A percentile compares a stretch with the other conserved stretches of the same genome.
phyloP scores from a whole-genome alignment of 2,329 filamentous ascomycete genomes.

The Pestalotiopsis sp. region DNA sequence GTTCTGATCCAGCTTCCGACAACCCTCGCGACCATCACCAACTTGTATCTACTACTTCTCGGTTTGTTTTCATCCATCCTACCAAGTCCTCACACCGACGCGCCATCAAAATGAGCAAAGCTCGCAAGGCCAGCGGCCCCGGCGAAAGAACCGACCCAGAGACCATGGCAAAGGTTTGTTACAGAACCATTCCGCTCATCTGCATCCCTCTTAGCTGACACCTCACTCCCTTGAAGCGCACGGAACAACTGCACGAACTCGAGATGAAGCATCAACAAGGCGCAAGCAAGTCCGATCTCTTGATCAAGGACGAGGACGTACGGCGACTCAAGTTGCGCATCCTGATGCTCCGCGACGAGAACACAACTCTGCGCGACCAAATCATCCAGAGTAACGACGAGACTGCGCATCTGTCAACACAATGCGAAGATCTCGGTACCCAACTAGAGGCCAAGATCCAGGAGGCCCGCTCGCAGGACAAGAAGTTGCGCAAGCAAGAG shows the following conservation, averaged over 20 bases:
- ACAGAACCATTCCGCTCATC: neutral
- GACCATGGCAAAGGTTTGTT: conserved; percentile 36
- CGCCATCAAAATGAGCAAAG: conserved; percentile 26
- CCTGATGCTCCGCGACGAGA: conserved; percentile 76
- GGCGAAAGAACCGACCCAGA: conserved; percentile 38
- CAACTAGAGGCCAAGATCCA: conserved; percentile 49
- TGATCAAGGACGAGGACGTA: conserved; percentile 75
- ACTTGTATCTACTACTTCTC: neutral
- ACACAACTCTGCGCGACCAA: conserved; percentile 66
- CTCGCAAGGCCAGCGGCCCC: conserved; percentile 27
- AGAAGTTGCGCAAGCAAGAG: conserved; percentile 50
- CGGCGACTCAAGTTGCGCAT: conserved; percentile 71
- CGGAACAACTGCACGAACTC: conserved; percentile 54
- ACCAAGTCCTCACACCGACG: neutral
- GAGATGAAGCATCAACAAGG: conserved; percentile 73
- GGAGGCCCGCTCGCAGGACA: conserved; percentile 47
- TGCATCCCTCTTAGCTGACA: neutral
- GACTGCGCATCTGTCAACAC: conserved; percentile 37
- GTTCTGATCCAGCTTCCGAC: neutral
- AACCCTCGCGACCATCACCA: neutral
- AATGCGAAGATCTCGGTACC: conserved; percentile 41
- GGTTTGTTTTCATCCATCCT: neutral
- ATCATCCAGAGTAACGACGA: conserved; percentile 46
- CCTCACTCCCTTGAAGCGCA: conserved; percentile 39
- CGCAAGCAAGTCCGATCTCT: conserved; percentile 65